Percentiles rank a stretch among this genome's conserved stretches.
Conservation (phyloP, 208 protist species). For the Angomonas deanei region DNA sequence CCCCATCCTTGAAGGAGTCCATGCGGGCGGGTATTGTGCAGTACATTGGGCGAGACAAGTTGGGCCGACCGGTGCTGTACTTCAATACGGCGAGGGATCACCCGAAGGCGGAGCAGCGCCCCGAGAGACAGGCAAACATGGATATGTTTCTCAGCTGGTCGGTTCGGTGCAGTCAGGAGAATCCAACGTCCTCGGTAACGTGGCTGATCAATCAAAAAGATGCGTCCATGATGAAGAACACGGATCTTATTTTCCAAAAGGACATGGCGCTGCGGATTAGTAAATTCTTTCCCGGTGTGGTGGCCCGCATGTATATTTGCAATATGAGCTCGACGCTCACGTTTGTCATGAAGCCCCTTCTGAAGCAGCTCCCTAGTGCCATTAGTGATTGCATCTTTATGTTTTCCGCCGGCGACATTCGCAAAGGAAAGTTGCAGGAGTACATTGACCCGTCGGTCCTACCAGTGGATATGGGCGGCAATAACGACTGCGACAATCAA, state of each 20-base stretch:
- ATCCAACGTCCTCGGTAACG: conserved; percentile 39
- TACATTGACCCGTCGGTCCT: conserved; percentile 51
- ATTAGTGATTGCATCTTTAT: conserved; percentile 68
- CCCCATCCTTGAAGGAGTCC: conserved; percentile 38
- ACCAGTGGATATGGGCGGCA: conserved; percentile 57
- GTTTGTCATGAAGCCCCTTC: conserved; percentile 60
- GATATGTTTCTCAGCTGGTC: conserved; percentile 76
- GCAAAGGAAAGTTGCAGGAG: conserved; percentile 46
- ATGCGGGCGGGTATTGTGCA: conserved; percentile 70
- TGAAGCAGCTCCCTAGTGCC: conserved; percentile 43
- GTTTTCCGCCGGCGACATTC: conserved; percentile 42
- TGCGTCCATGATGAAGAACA: conserved; percentile 59
- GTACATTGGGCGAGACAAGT: conserved; percentile 57
- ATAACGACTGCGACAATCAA: conserved; percentile 56
- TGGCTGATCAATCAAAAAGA: conserved; percentile 76
- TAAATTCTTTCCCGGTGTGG: conserved; percentile 66
- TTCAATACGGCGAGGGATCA: conserved; percentile 48
- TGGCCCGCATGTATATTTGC: conserved; percentile 60
- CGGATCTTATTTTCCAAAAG: conserved; percentile 66
- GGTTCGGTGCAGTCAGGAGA: conserved; percentile 33
- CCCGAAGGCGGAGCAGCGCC: conserved; percentile 34
- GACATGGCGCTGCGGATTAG: conserved; percentile 69
- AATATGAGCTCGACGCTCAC: conserved; percentile 63
- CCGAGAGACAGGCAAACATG: conserved; percentile 52
- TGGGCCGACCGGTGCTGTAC: conserved; percentile 48